A percentile compares a stretch with the other conserved stretches of the same genome.
Conservation (phyloP, 139 green algal species). For the Chlamydomonas schloesseri region DNA sequence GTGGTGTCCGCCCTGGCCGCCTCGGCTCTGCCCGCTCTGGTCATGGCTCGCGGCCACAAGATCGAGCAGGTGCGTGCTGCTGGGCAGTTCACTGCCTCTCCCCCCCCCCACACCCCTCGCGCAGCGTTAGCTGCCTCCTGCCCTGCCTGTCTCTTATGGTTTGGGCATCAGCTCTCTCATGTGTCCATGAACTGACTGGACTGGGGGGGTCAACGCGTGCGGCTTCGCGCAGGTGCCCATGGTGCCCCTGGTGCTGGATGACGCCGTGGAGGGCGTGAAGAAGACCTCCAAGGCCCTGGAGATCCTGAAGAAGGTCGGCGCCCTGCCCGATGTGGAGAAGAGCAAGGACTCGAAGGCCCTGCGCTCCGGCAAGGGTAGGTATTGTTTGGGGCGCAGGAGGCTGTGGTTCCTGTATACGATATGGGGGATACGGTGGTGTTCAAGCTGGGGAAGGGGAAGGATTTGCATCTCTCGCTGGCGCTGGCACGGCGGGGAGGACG, state of each 20-base stretch:
- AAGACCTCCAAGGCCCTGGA: conserved; percentile 96
- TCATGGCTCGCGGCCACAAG: conserved; percentile 96
- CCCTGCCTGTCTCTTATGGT: no score
- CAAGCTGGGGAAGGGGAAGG: no score
- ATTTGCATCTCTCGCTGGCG: no score
- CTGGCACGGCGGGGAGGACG: no score
- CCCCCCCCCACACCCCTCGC: no score
- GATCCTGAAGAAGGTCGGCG: conserved; percentile 90
- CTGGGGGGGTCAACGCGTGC: background rate
- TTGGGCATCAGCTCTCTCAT: no score
- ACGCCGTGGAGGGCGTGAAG: conserved; percentile 86
- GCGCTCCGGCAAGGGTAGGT: conserved; percentile 88
- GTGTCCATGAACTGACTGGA: no score
- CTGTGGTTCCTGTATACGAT: no score
- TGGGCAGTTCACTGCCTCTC: no score
- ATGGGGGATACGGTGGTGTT: no score
- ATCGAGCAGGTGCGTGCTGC: conserved; percentile 83
- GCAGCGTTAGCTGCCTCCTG: no score
- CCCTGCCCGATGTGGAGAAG: conserved; percentile 92
- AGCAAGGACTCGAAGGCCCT: conserved; percentile 86
- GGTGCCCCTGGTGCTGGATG: conserved; percentile 95
- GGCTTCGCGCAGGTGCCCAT: conserved; percentile 81
- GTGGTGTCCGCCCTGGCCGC: conserved; percentile 95
- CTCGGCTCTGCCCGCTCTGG: conserved; percentile 93
- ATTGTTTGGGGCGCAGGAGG: no score